Evolutionary conservation across 345 rosid species (phyloP).

Genomic region (Eucalyptus pauciflora): DNA sequence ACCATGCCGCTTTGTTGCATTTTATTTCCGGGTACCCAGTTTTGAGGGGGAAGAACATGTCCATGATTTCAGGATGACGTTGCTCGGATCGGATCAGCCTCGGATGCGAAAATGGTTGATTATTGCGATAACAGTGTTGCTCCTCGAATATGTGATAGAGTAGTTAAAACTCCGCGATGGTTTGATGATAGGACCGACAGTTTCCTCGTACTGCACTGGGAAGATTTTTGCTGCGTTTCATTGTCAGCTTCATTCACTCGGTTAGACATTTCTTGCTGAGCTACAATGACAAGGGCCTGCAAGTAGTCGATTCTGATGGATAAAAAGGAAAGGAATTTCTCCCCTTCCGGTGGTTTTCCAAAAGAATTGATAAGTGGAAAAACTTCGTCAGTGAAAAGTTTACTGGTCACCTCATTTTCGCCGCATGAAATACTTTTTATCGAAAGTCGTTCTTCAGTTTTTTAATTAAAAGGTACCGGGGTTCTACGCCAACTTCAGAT

Average conservation of each 20-base stretch:
- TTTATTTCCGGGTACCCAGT: neutral
- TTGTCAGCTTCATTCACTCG: neutral
- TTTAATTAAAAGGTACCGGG: neutral
- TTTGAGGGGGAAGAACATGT: neutral
- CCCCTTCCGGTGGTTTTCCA: neutral
- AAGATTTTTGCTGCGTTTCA: neutral
- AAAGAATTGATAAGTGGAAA: neutral
- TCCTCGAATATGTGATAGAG: neutral
- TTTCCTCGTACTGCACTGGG: neutral
- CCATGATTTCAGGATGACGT: neutral
- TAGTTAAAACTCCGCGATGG: neutral
- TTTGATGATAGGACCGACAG: neutral
- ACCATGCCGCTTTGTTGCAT: neutral
- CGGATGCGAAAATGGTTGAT: neutral
- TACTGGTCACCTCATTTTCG: neutral
- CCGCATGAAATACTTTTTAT: too few relatives aligned
- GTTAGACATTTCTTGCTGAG: neutral
- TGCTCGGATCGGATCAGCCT: neutral
- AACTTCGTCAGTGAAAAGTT: neutral
- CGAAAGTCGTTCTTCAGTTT: neutral
- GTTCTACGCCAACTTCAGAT: neutral
- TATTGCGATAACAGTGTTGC: neutral
- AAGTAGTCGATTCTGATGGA: neutral
- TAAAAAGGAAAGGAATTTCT: too few relatives aligned
- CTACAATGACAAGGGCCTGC: neutral